Evolutionary conservation across 1,284 basidiomycete species (phyloP), one percentile per base, ranked within the genome.

Genomic region (Pterula multifida): DNA sequence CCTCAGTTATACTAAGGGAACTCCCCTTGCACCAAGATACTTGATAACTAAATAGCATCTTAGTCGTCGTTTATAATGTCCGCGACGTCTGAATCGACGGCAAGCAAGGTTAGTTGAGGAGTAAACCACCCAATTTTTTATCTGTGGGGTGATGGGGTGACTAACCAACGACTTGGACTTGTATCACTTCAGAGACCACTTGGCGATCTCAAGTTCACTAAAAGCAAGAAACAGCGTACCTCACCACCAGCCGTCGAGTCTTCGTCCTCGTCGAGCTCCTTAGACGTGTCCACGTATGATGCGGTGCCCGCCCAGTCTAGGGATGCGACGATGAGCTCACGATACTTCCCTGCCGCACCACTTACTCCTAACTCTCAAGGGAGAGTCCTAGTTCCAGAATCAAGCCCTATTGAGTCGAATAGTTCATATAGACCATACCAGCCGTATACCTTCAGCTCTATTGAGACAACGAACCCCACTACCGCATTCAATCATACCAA

Each of bases 361-460:
- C 51, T 54, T 50, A 51, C 61, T 47, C 56, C 65, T 22, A 55
- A 68, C 45, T 63, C 68, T 32, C 58, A 68, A 36, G 77, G 75
- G 60, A 76, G 67, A 49, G 65, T 88, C 49, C 77, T 88, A 49
- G 83, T 85, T 24, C 85, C 85, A 26, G 82, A 72, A 64, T 88
- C 86, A 50, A 87, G 83, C 57, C 82, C 84, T 45, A 58, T 73
- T 25, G 57, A 58, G 26, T 61, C 69, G 39, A 73, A 79, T 48
- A 57, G 58, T 12, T 50, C 62, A 46, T 57, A 61, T 55, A 65
- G 60, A 11, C 49, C 65, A 35, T 66, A 76, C 62, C 63, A 62
- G 12, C 57, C 68, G 17, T 64, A 69, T 54, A 59, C 58, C 28
- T 32, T 32, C 28, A 42, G 17, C 39, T 9, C 9, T 19, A 6